phyloP scores from a whole-genome alignment of 305 asterid species.

The Caryopteris hybrid region DNA sequence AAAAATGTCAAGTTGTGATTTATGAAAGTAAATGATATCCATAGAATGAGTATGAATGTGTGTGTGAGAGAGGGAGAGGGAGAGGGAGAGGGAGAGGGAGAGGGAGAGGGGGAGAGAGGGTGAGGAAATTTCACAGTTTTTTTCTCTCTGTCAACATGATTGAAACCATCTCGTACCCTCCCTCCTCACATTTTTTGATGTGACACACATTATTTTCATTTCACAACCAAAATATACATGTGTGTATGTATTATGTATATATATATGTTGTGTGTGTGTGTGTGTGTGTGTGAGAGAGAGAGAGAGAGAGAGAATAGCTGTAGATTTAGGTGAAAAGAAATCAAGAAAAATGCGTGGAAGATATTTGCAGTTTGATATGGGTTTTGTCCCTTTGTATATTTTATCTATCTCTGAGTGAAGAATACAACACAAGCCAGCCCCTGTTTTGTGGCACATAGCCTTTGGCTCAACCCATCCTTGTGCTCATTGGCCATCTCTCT shows the following conservation, averaged over 20 bases:
- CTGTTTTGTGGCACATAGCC: slow-evolving; percentile 22
- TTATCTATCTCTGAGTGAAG: neutral
- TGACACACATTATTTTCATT: slow-evolving; percentile 13
- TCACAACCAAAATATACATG: neutral
- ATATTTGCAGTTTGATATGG: slow-evolving; percentile 25
- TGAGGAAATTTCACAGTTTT: slow-evolving; percentile 18
- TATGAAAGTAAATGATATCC: slow-evolving; percentile 35
- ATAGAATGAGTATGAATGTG: slow-evolving; percentile 9
- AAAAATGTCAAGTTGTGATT: slow-evolving; percentile 30
- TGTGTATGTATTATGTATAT: neutral
- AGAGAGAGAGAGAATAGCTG: neutral
- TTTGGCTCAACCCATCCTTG: slow-evolving; percentile 11
- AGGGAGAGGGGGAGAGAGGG: neutral
- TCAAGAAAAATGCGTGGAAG: slow-evolving; percentile 19
- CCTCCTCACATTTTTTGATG: slow-evolving; percentile 24
- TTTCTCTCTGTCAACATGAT: slow-evolving; percentile 19
- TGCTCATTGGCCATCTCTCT: slow-evolving; percentile 14
- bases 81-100: neutral
- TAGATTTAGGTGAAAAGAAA: slow-evolving; percentile 7
- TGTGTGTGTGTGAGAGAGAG: neutral
- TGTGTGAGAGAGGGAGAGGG: neutral
- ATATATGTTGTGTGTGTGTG: neutral
- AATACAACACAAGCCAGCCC: neutral
- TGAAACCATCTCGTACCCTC: slow-evolving; percentile 13
- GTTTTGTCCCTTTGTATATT: neutral